Evolutionary conservation across 768 basidiomycete genomes (phyloP), one percentile per base, ranked within the genome.

Genomic region (Amanita muscaria): DNA sequence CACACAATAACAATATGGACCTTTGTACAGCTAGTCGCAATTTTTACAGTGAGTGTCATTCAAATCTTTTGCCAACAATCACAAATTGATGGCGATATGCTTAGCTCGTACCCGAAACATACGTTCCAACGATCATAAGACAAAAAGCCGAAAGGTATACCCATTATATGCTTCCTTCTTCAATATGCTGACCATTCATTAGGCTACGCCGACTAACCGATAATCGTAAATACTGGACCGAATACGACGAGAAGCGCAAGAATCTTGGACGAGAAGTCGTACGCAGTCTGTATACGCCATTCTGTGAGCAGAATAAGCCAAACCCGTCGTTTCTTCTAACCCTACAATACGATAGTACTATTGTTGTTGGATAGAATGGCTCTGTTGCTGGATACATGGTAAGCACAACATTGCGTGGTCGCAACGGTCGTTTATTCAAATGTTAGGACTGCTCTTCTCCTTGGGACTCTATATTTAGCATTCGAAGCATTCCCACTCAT

Each of bases 361-460:
- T 62, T 86, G 4, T 32, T 75, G 0, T 73, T 67, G 39, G 84
- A 92, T 52, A 69, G 73, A n/a, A 90, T 89, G 85, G 81, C 82
- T 0, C 66, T 88, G 3, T 60, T 82, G 4, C 66, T 90, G 8
- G 73, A 88, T 57, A 58, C 73, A 11, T 89, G 87, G 88, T 82
- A 58, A 2, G 21, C n/a, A n/a, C n/a, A n/a, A n/a, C n/a, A n/a
- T n/a, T n/a, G n/a, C n/a, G n/a, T n/a, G n/a, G n/a, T n/a, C n/a
- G n/a, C 12, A 12, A 29, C 27, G 7, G 12, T 29, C n/a, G 7
- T 66, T 25, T 72, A 68, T n/a, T n/a, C n/a, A n/a, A n/a, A n/a
- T n/a, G n/a, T n/a, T 51, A 82, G 84, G 65, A 80, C 76, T 0
- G 64, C 76, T 0, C 63, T 81, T n/a, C 63, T 77, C 11, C 76